Base-by-base conservation (phyloP, 164 flowering plant species). In the Chimonanthus salicifolius region DNA sequence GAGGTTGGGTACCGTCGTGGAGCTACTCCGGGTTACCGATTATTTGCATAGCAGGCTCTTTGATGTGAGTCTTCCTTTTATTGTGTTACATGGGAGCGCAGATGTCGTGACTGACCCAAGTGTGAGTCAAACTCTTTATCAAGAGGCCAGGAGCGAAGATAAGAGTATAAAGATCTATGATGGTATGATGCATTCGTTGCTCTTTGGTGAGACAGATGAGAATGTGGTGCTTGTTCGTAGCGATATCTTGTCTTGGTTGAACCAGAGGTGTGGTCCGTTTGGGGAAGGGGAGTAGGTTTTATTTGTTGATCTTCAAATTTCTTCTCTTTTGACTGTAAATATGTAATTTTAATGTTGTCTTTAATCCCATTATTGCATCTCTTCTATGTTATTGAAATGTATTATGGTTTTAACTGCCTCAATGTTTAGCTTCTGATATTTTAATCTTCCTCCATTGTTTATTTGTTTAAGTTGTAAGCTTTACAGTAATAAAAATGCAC, bases 161-260 rank as follows among this genome's bases (percentile, higher is more conserved):
- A 94, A 94, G 84, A 84, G 73, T 9, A 71, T 94, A 1, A 88
- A 72, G 88, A 87, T 90, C 21, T 94, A 92, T 68, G 88, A 89
- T 2, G 97, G 96, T 60, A 92, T 94, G 97, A 65, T 89, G 97
- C 97, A 92, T 82, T 94, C 97, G 3, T 69, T 92, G 83, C 58
- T 88, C 87, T 92, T 85, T 75, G 98, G 98, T 15, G 98, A 94
- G 77, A 84, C 94, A 5, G 90, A 90, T 77, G 89, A 93, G 74
- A 90, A 90, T 78, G 77, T 90, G 50, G 91, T 77, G 20, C 79
- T 84, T 60, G 92, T 92, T 67, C 76, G 91, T 0, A 2, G 49
- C 0, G 92, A 92, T 77, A 82, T 92, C 6, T 45, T 90, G 73
- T 49, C 79, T 18, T 92, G 97, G 96, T 81, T 92, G 87, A 84